Conservation (phyloP, 768 basidiomycete species). For the Cystofilobasidium ferigula region DNA sequence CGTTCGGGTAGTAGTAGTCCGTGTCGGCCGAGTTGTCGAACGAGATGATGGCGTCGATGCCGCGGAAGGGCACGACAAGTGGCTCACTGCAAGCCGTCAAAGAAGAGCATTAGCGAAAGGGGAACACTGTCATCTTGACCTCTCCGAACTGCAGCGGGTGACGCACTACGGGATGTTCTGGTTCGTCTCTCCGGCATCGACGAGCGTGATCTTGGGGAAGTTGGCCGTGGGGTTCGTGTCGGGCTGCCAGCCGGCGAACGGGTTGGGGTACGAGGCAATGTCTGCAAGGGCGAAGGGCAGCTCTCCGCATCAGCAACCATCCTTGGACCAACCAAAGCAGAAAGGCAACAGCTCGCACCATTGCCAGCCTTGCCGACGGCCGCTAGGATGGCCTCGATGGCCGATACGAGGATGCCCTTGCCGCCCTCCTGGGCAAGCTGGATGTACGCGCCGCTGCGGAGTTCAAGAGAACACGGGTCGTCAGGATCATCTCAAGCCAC, state of each 20-base stretch:
- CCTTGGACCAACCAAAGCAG: too few species aligned
- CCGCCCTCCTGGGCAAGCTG: conserved; percentile 30
- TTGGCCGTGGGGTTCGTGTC: conserved; percentile 33
- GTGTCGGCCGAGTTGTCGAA: conserved; percentile 50
- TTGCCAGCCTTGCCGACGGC: conserved; percentile 32
- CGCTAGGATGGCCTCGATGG: conserved; percentile 31
- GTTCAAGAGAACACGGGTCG: too few species aligned
- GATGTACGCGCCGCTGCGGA: conserved; percentile 30
- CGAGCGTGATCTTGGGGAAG: conserved; percentile 34
- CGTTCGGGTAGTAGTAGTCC: conserved; percentile 54
- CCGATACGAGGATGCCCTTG: conserved; percentile 30
- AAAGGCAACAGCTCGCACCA: too few species aligned
- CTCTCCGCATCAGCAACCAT: too few species aligned
- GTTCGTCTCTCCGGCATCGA: conserved; percentile 38
- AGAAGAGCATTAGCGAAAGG: conserved; percentile 43
- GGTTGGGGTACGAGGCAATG: conserved; percentile 37
- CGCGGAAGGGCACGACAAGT: conserved; percentile 57
- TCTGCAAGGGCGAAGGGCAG: conserved; percentile 9
- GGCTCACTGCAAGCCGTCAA: conserved; percentile 43
- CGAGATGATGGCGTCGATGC: conserved; percentile 63
- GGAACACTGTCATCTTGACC: background rate
- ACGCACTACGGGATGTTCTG: conserved; percentile 29
- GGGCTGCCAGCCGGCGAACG: conserved; percentile 34
- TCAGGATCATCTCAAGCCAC: too few species aligned
- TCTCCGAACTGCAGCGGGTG: background rate